Conservation (phyloP, 2,329 filamentous ascomycete species). For the Aureobasidium mangrovei region DNA sequence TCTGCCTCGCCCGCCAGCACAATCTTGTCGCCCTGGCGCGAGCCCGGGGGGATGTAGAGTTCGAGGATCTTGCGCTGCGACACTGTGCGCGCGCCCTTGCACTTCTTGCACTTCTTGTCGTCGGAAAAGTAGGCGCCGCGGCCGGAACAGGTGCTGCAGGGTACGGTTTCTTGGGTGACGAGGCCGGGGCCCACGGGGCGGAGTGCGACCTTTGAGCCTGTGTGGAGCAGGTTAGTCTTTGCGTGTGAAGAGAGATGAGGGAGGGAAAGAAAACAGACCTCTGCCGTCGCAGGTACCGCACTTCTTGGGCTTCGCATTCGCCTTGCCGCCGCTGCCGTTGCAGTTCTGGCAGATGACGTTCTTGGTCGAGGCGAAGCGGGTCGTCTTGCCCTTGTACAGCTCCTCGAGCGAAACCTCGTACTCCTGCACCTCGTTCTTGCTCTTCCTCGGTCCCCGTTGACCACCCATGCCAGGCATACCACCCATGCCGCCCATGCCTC, state of each 20-base stretch:
- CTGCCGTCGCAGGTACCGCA: conserved; percentile 79
- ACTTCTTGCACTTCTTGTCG: conserved; percentile 98
- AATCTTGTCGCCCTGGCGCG: conserved; percentile 73
- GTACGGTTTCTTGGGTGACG: conserved; percentile 68
- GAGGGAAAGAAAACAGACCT: conserved; percentile 37
- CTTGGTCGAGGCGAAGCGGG: conserved; percentile 92
- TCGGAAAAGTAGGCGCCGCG: conserved; percentile 83
- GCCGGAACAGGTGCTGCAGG: conserved; percentile 76
- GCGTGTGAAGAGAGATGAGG: background rate
- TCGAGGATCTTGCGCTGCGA: conserved; percentile 91
- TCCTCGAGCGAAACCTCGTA: conserved; percentile 91
- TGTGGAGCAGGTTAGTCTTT: background rate
- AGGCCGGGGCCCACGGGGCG: conserved; percentile 80
- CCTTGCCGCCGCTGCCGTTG: conserved; percentile 83
- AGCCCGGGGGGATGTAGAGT: conserved; percentile 87
- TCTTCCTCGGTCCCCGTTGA: conserved; percentile 48
- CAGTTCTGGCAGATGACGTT: conserved; percentile 81
- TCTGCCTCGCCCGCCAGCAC: conserved; percentile 89
- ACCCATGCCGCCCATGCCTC: conserved; percentile 49
- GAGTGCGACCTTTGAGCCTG: conserved; percentile 63
- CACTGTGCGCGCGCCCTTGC: conserved; percentile 82
- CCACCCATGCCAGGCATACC: conserved; percentile 34
- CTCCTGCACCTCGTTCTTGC: conserved; percentile 76
- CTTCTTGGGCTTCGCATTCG: conserved; percentile 74
- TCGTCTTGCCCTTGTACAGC: conserved; percentile 96